Evolutionary conservation across 257 asterid species (phyloP).

Genomic region (Petunia axillaris): DNA sequence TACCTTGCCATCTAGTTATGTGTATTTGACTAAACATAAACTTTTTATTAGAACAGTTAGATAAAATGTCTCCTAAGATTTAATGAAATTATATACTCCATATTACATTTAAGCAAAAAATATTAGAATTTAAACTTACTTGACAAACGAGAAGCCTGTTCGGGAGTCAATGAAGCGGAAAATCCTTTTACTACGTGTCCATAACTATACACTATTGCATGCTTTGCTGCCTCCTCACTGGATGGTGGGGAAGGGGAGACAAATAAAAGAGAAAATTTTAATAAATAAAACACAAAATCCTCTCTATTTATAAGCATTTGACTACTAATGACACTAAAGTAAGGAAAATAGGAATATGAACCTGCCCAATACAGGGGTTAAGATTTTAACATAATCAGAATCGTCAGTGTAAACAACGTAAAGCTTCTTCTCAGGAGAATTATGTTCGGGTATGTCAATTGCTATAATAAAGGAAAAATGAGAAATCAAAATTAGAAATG

Average conservation of each 20-base stretch:
- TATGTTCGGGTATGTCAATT: background rate
- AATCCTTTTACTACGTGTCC: slow-evolving; percentile 30
- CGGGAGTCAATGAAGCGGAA: slow-evolving; percentile 29
- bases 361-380: slow-evolving; percentile 22
- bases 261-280: too few species aligned
- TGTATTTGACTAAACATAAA: background rate
- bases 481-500: slow-evolving; percentile 12
- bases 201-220: slow-evolving; percentile 31
- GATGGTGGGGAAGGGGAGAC: background rate
- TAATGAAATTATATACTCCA: background rate
- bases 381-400: slow-evolving; percentile 20
- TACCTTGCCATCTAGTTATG: background rate
- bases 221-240: slow-evolving; percentile 29
- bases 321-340: background rate
- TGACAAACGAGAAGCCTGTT: slow-evolving; percentile 27
- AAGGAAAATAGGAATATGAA: background rate
- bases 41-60: background rate
- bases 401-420: background rate
- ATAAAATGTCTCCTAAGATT: too few species aligned
- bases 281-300: background rate
- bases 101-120: background rate
- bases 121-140: background rate
- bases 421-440: background rate
- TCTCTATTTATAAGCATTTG: background rate
- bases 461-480: slow-evolving; percentile 1